phyloP scores from a whole-genome alignment of 2,329 filamentous ascomycete species.

The Fusarium buharicum region DNA sequence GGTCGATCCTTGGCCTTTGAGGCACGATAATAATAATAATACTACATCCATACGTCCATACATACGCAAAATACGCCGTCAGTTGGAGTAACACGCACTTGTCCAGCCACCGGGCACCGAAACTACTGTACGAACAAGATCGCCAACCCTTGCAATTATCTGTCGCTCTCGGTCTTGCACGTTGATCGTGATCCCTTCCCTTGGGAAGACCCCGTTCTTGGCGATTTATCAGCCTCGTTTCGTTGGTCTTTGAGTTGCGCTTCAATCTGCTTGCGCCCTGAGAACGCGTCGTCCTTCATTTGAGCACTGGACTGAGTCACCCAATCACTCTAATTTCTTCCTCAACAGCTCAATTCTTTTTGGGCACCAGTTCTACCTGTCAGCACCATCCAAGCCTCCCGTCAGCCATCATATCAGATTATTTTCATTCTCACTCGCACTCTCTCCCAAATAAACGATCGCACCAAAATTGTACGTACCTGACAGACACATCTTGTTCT shows the following conservation, averaged over 20 bases:
- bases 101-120: slow-evolving; percentile 12
- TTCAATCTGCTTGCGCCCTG: slow-evolving; percentile 33
- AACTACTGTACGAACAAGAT: slow-evolving; percentile 16
- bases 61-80: slow-evolving; percentile 22
- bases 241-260: slow-evolving; percentile 6
- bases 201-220: slow-evolving; percentile 1
- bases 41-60: no score
- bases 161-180: slow-evolving; percentile 34
- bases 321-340: no score
- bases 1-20: neutral
- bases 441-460: neutral
- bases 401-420: slow-evolving; percentile 21
- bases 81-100: no score
- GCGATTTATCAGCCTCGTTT: slow-evolving; percentile 29
- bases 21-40: neutral
- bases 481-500: slow-evolving; percentile 2
- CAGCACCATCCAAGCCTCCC: slow-evolving; percentile 35
- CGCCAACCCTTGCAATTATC: slow-evolving; percentile 19
- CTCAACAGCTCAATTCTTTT: no score
- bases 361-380: slow-evolving; percentile 9
- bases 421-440: neutral
- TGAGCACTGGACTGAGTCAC: neutral
- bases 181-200: slow-evolving; percentile 2
- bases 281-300: slow-evolving; percentile 26
- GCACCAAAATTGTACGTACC: neutral